Evolutionary conservation across 306 rosid species (phyloP).

Genomic region (Macrotyloma uniflorum): DNA sequence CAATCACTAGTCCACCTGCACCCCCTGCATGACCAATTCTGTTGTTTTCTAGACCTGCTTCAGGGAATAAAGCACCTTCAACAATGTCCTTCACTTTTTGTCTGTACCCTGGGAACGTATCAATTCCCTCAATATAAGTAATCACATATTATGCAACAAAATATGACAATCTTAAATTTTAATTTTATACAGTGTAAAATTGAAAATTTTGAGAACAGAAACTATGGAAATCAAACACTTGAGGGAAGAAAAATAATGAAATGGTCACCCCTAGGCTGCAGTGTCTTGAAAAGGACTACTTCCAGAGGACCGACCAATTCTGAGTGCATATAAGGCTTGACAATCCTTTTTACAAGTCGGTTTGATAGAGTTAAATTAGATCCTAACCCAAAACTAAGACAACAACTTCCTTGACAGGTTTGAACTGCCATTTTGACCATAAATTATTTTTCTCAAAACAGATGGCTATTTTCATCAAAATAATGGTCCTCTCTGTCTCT

Average conservation of each 20-base stretch:
- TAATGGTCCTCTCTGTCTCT: not conserved
- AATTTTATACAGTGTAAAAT: not conserved
- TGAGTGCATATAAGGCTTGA: not conserved
- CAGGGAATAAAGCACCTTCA: slow-evolving; percentile 89
- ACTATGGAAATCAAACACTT: not conserved
- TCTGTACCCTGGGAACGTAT: slow-evolving; percentile 62
- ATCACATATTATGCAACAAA: not conserved
- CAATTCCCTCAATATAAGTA: not conserved
- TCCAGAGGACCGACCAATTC: not conserved
- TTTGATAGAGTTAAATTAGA: no score
- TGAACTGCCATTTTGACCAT: not conserved
- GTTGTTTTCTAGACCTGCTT: slow-evolving; percentile 73
- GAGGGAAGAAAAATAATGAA: not conserved
- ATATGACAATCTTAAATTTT: not conserved
- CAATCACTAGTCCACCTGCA: slow-evolving; percentile 92
- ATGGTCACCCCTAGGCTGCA: not conserved
- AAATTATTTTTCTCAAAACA: not conserved
- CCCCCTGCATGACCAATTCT: slow-evolving; percentile 91
- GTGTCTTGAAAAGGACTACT: not conserved
- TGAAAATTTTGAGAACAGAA: not conserved
- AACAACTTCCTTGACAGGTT: not conserved
- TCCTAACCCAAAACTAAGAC: not conserved
- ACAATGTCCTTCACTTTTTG: slow-evolving; percentile 86
- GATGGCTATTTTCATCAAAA: not conserved
- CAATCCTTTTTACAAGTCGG: not conserved